Percentiles rank a stretch among this genome's conserved stretches.
Evolutionary conservation across 2,329 filamentous ascomycete species (phyloP).

Genomic region (Helminthosporium solani): DNA sequence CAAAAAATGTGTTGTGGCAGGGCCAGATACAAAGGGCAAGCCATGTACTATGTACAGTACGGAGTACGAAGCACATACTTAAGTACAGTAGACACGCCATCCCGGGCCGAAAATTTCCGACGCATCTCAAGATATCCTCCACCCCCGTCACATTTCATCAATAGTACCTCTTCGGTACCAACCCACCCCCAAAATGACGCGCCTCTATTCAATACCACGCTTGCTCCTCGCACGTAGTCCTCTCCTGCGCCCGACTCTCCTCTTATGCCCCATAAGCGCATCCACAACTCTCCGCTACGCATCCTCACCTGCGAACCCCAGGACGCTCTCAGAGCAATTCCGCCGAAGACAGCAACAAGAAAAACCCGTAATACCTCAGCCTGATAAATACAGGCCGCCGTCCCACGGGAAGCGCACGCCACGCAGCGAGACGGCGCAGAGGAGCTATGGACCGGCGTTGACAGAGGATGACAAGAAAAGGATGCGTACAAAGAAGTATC

Average conservation of each 20-base stretch:
- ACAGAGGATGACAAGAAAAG: conserved; percentile 64
- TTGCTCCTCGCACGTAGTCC: conserved; percentile 34
- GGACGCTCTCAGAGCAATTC: conserved; percentile 34
- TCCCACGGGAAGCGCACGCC: conserved; percentile 76
- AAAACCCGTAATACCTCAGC: conserved; percentile 71
- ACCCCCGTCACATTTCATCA: conserved; percentile 13
- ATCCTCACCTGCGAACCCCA: conserved; percentile 24
- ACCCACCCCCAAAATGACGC: conserved; percentile 30
- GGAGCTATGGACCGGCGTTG: conserved; percentile 73
- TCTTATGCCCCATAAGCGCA: conserved; percentile 5
- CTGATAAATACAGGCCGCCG: conserved; percentile 85
- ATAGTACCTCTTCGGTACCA: conserved; percentile 17
- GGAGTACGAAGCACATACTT: no score
- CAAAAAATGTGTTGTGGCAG: background rate
- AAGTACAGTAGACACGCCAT: background rate
- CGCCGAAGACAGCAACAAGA: conserved; percentile 30
- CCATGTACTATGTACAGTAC: no score
- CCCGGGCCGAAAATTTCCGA: conserved; percentile 17
- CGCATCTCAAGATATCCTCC: conserved; percentile 14
- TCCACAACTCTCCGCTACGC: conserved; percentile 32
- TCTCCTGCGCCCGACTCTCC: conserved; percentile 24
- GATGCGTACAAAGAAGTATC: conserved; percentile 74
- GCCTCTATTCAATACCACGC: conserved; percentile 37
- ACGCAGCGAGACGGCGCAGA: conserved; percentile 55
- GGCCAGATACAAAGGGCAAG: no score